phyloP scores from a whole-genome alignment of 441 rosid genomes.

The Adansonia gregorii region DNA sequence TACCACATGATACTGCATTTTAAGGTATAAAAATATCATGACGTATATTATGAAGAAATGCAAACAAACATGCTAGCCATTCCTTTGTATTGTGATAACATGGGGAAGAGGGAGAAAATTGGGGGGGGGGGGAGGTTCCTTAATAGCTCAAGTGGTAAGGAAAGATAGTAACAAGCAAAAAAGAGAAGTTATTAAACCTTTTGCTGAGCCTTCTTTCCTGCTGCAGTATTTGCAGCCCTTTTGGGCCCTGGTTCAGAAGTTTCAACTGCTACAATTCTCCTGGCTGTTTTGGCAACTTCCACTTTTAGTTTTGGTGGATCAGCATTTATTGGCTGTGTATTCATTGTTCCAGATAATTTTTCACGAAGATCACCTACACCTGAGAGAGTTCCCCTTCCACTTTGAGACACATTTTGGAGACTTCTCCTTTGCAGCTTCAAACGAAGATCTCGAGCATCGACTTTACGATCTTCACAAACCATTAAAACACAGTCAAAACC shows the following conservation, averaged over 20 bases:
- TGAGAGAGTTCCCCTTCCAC: conserved; percentile 55
- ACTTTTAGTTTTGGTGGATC: conserved; percentile 64
- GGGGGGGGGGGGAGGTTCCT: neutral
- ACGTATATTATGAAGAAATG: no score
- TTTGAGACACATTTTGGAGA: conserved; percentile 51
- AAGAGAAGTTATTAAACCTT: conserved; percentile 44
- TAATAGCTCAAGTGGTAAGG: neutral
- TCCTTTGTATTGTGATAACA: neutral
- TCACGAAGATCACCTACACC: conserved; percentile 83
- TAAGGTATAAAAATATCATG: no score
- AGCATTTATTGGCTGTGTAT: conserved; percentile 52
- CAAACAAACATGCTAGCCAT: neutral
- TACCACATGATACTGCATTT: neutral
- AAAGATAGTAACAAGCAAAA: neutral
- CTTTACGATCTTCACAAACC: conserved; percentile 66
- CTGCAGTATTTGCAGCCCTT: conserved; percentile 48
- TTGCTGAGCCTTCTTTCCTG: conserved; percentile 65
- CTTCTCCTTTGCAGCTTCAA: conserved; percentile 83
- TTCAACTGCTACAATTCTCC: conserved; percentile 66
- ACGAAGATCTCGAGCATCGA: conserved; percentile 84
- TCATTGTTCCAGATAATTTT: conserved; percentile 83
- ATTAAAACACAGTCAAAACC: conserved; percentile 51
- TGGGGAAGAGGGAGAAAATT: neutral
- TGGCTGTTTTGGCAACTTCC: conserved; percentile 57
- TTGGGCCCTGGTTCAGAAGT: conserved; percentile 57